Conservation (phyloP, 176 grass and related monocot species). For the Phoenix dactylifera region DNA sequence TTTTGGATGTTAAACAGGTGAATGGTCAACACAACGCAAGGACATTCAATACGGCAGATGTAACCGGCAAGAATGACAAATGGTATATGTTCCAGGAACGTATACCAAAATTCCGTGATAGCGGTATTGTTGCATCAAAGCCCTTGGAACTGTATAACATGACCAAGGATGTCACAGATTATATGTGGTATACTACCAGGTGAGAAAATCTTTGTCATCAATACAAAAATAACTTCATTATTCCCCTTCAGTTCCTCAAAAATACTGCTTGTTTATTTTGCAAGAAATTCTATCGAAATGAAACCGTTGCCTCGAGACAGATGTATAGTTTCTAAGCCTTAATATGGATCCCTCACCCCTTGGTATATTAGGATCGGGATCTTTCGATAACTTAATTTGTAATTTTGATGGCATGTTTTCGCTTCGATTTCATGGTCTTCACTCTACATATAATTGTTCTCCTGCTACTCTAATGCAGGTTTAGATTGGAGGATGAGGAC, state of each 20-base stretch:
- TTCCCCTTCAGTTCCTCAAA: no score
- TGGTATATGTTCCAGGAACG: conserved; percentile 70
- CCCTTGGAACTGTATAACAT: conserved; percentile 42
- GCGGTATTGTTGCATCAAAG: conserved; percentile 3
- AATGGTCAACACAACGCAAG: conserved; percentile 85
- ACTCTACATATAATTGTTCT: neutral
- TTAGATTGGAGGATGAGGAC: conserved; percentile 56
- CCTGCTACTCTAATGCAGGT: conserved; percentile 35
- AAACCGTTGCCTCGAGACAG: no score
- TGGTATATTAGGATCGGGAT: no score
- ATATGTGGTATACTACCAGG: conserved; percentile 86
- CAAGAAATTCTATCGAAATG: no score
- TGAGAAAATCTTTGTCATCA: conserved; percentile 10
- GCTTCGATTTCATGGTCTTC: no score
- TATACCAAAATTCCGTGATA: conserved; percentile 30
- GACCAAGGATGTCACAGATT: conserved; percentile 80
- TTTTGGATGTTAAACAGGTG: conserved; percentile 30
- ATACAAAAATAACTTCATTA: neutral
- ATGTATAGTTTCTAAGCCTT: no score
- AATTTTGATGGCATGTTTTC: no score
- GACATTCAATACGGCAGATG: conserved; percentile 44
- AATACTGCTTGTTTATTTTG: no score
- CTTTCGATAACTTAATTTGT: no score
- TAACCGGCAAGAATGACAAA: conserved; percentile 40
- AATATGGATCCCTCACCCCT: no score